Evolutionary conservation across 2,329 filamentous ascomycete species (phyloP), one percentile per base, ranked within the genome.

Genomic region (Fonsecaea erecta): DNA sequence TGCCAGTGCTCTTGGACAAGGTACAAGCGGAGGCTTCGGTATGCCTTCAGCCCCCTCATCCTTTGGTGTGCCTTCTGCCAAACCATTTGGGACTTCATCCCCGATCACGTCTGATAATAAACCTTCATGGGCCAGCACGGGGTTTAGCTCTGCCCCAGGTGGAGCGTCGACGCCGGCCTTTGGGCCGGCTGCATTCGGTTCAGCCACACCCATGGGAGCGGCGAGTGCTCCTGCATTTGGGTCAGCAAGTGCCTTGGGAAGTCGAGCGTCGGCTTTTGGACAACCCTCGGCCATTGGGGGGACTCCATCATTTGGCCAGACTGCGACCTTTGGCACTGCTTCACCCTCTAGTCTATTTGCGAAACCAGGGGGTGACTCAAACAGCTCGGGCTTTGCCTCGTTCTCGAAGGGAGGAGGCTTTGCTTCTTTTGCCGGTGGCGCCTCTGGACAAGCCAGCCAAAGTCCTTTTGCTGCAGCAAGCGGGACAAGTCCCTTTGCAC

Each of bases 1-100:
- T 64, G 28, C 66, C 57, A 46, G 77, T 61, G 64, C 76, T 7
- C 78, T 82, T 73, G 76, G 76, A 26, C 72, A 76, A 53, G 71
- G 78, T 67, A 30, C 69, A 30, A 68, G 74, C 28, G 71, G 73
- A 12, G 53, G 63, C 26, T 68, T 70, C 52, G 68, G 68, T 11
- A 52, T 35, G 11, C 40, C 63, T 4, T 16, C 63, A n/a, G 46
- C 66, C 21, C 53, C 51, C 24, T 57, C 58, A 26, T 43, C 62
- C 14, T 72, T 74, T 66, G 73, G 74, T 26, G 66, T 37, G 16
- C 35, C 71, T 14, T 59, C 69, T 32, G 43, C 63, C 2, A 65
- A 68, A 34, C 52, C 64, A 26, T 70, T 68, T 65, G 66, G 72
- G 46, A 70, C 71, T 26, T 69, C 73, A 26, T 72, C 76, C 32